Conservation (phyloP, 2,329 filamentous ascomycete genomes). For the Chrysosporium queenslandicum region DNA sequence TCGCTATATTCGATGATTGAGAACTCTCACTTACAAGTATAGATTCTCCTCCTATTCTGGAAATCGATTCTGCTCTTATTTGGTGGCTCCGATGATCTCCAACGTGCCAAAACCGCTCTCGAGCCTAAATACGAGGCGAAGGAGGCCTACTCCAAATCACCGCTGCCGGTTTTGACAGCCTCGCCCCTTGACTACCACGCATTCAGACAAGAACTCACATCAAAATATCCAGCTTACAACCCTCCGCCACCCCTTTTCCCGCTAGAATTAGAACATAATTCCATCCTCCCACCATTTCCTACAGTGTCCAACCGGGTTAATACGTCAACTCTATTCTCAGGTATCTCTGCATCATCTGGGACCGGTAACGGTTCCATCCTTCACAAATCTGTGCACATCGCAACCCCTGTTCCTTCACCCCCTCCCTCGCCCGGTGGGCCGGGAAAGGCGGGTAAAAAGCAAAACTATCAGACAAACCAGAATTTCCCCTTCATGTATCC, state of each 20-base stretch:
- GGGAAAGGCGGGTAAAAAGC: slow-evolving; percentile 92
- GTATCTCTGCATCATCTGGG: slow-evolving; percentile 40
- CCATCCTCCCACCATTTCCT: slow-evolving; percentile 70
- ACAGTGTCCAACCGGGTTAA: slow-evolving; percentile 58
- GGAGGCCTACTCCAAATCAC: slow-evolving; percentile 42
- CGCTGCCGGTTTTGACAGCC: slow-evolving; percentile 74
- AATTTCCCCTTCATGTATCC: slow-evolving; percentile 98
- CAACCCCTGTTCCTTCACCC: slow-evolving; percentile 92
- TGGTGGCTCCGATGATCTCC: slow-evolving; percentile 64
- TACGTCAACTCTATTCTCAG: slow-evolving; percentile 53
- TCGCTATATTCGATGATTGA: slow-evolving; percentile 13
- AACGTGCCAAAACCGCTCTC: slow-evolving; percentile 62
- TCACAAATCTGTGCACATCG: slow-evolving; percentile 93
- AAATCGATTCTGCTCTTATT: slow-evolving; percentile 81
- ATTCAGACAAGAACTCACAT: slow-evolving; percentile 92
- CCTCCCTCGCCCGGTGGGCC: slow-evolving; percentile 81
- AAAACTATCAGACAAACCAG: slow-evolving; percentile 98
- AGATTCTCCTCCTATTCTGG: slow-evolving; percentile 79
- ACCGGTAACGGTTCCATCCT: slow-evolving; percentile 59
- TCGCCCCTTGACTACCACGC: slow-evolving; percentile 93
- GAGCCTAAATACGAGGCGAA: slow-evolving; percentile 45
- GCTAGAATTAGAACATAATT: slow-evolving; percentile 81
- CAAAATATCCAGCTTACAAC: slow-evolving; percentile 94
- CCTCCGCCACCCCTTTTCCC: slow-evolving; percentile 75
- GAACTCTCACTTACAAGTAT: slow-evolving; percentile 7